phyloP scores from a whole-genome alignment of 805 yeast genomes.

The Cyberlindnera petersonii region DNA sequence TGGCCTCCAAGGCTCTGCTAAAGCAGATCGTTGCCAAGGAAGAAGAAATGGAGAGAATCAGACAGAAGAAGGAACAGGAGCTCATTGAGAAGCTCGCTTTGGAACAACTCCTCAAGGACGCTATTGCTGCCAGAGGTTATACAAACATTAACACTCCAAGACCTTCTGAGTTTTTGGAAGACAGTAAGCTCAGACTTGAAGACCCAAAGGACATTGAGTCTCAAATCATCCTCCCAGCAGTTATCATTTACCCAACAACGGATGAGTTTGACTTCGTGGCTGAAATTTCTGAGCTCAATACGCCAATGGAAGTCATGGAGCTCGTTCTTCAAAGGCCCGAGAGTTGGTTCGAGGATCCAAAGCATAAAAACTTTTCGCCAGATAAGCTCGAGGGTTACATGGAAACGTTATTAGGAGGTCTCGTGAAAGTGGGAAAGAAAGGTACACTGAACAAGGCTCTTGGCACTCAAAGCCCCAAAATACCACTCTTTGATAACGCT shows the following conservation, averaged over 20 bases:
- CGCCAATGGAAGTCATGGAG: conserved; percentile 60
- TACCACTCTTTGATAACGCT: conserved; percentile 74
- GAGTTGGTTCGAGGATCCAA: conserved; percentile 60
- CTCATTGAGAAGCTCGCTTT: conserved; percentile 38
- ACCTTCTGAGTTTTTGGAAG: conserved; percentile 55
- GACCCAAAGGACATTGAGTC: conserved; percentile 67
- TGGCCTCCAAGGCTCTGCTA: conserved; percentile 47
- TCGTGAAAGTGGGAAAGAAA: conserved; percentile 81
- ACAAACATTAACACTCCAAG: conserved; percentile 44
- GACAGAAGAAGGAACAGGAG: conserved; percentile 31
- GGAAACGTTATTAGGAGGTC: conserved; percentile 82
- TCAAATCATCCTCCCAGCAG: conserved; percentile 76
- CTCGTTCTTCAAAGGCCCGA: conserved; percentile 62
- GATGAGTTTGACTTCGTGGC: conserved; percentile 82
- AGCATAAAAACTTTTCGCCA: conserved; percentile 54
- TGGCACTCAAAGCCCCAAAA: conserved; percentile 54
- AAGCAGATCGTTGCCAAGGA: conserved; percentile 39
- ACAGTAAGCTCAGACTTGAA: conserved; percentile 54
- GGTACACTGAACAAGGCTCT: conserved; percentile 61
- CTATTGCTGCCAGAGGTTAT: conserved; percentile 58
- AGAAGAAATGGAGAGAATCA: conserved; percentile 28
- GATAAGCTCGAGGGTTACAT: conserved; percentile 66
- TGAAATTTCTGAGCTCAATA: conserved; percentile 66
- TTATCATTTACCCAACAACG: conserved; percentile 75
- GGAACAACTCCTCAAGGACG: conserved; percentile 46